Conservation (phyloP, 1,139 yeast genomes). For the Blastobotrys apis region DNA sequence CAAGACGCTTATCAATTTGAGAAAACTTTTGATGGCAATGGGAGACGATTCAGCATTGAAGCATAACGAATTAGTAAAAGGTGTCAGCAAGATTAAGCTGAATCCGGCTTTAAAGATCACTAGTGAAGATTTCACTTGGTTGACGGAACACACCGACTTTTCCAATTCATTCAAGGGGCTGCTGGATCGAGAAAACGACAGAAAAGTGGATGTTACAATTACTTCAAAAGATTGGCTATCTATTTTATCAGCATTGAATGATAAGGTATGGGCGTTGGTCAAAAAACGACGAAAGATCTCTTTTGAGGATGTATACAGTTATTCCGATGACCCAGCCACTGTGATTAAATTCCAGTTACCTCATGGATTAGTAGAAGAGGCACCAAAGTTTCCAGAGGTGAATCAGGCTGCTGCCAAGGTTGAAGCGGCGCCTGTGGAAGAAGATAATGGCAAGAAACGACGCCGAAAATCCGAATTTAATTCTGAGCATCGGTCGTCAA, state of each 20-base stretch:
- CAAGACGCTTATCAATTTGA: slow-evolving; percentile 24
- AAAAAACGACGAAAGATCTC: slow-evolving; percentile 21
- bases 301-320: slow-evolving; percentile 28
- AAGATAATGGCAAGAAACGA: slow-evolving; percentile 6
- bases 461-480: slow-evolving; percentile 11
- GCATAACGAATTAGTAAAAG: slow-evolving; percentile 16
- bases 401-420: not conserved
- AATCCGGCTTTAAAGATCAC: slow-evolving; percentile 12
- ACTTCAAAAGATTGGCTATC: slow-evolving; percentile 29
- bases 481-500: slow-evolving; percentile 22
- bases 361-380: slow-evolving; percentile 16
- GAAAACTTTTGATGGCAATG: slow-evolving; percentile 24
- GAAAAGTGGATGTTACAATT: slow-evolving; percentile 21
- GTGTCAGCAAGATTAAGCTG: slow-evolving; percentile 15
- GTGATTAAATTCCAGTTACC: slow-evolving; percentile 27
- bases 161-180: slow-evolving; percentile 4
- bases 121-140: slow-evolving; percentile 22
- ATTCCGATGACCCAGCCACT: slow-evolving; percentile 20
- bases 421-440: not conserved
- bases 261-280: slow-evolving; percentile 18
- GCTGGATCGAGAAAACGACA: slow-evolving; percentile 7
- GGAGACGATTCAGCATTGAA: slow-evolving; percentile 26
- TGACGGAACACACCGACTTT: slow-evolving; percentile 11
- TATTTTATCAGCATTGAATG: slow-evolving; percentile 25
- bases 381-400: not conserved